Conservation (phyloP, 148 eudicot species). For the Camellia granthamiana region DNA sequence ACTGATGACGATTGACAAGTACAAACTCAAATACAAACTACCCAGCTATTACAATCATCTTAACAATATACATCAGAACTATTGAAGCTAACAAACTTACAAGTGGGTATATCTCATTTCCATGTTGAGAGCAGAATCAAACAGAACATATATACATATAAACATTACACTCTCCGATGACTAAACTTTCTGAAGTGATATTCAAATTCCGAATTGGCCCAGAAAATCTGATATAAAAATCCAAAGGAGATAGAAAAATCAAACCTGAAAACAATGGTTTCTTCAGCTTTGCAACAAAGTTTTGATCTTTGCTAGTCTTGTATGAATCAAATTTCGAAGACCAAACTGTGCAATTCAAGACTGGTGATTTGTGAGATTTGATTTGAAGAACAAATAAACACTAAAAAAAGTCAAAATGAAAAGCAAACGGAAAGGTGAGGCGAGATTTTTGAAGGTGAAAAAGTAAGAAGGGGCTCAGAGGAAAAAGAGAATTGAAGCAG, state of each 20-base stretch:
- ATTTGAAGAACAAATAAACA: conserved; percentile 10
- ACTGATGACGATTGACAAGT: neutral
- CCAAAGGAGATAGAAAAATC: neutral
- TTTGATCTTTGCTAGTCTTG: neutral
- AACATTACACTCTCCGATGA: neutral
- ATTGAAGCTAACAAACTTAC: neutral
- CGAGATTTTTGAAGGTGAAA: conserved; percentile 7
- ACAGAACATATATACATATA: neutral
- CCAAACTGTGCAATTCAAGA: neutral
- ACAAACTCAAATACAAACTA: neutral
- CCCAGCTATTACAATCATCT: neutral
- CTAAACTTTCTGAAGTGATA: neutral
- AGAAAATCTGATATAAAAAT: neutral
- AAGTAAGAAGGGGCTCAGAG: conserved; percentile 19
- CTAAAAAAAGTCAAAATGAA: conserved; percentile 32
- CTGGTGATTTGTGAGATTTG: neutral
- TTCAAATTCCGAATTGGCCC: neutral
- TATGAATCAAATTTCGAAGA: neutral
- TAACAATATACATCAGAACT: neutral
- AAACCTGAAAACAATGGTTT: conserved; percentile 13
- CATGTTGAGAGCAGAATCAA: neutral
- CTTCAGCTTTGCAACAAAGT: neutral
- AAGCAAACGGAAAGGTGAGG: conserved; percentile 34
- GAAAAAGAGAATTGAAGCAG: neutral
- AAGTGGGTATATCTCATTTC: neutral